phyloP scores from a whole-genome alignment of 352 stramenopile species.

The Phytopythium aichiense region DNA sequence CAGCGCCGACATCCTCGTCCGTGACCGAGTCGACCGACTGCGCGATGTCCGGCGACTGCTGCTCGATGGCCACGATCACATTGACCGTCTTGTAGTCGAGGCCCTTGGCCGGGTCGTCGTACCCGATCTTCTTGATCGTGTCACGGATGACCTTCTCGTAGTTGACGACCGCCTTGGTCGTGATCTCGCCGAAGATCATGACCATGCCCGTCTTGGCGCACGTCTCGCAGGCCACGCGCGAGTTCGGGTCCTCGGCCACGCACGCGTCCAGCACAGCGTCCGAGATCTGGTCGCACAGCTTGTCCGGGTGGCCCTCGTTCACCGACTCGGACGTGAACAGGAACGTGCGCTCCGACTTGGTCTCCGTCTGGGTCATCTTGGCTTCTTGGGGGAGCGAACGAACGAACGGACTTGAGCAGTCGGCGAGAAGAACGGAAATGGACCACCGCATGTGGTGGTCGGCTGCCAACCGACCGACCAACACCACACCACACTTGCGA shows the following conservation, averaged over 20 bases:
- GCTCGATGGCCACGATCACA: constrained; percentile 99
- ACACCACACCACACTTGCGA: too few relatives aligned
- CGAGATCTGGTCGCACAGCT: constrained; percentile 98
- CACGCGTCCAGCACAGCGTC: constrained; percentile 99
- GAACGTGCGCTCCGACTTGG: constrained; percentile 77
- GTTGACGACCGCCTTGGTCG: constrained; percentile 98
- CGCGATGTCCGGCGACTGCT: constrained; percentile 99
- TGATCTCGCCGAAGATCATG: constrained; percentile 99
- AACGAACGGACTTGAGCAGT: constrained; percentile 1
- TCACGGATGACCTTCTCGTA: constrained; percentile 99
- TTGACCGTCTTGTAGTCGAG: constrained; percentile 99
- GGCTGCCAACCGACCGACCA: not conserved
- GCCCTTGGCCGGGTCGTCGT: constrained; percentile 98
- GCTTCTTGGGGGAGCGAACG: not conserved
- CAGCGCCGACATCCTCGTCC: constrained; percentile 96
- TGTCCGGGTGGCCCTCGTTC: constrained; percentile 99
- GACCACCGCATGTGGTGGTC: not conserved
- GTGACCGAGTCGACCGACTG: constrained; percentile 97
- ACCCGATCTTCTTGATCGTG: constrained; percentile 99
- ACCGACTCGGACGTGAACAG: constrained; percentile 99
- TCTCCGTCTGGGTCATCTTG: constrained; percentile 54
- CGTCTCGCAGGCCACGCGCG: constrained; percentile 98
- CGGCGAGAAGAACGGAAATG: constrained; percentile 12
- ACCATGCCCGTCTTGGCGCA: constrained; percentile 99
- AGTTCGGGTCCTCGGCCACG: constrained; percentile 96